phyloP scores from a whole-genome alignment of 495 filamentous ascomycete genomes.

The Halenospora varia region DNA sequence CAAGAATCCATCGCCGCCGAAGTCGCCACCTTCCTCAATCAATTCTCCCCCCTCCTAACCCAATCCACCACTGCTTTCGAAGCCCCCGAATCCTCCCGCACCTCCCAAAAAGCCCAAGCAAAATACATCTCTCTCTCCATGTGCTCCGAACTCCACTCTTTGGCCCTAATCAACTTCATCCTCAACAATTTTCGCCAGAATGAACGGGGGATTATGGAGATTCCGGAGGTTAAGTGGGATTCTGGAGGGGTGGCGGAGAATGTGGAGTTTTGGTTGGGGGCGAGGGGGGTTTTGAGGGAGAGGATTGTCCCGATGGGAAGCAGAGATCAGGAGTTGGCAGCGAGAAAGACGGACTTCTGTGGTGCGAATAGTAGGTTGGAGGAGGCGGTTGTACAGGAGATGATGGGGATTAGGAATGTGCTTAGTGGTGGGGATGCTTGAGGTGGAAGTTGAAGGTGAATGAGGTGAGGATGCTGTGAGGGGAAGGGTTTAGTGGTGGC shows the following conservation, averaged over 20 bases:
- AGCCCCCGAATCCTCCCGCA: slow-evolving; percentile 42
- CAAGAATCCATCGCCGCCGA: slow-evolving; percentile 76
- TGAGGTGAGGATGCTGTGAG: too few species aligned
- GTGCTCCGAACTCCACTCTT: slow-evolving; percentile 69
- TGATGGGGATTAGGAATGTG: slow-evolving; percentile 50
- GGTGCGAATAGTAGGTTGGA: slow-evolving; percentile 57
- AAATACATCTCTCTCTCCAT: slow-evolving; percentile 63
- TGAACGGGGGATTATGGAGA: slow-evolving; percentile 54
- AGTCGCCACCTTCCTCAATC: slow-evolving; percentile 78
- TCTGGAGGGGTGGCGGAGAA: slow-evolving; percentile 65
- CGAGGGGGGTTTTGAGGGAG: slow-evolving; percentile 56
- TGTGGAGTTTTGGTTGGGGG: slow-evolving; percentile 68
- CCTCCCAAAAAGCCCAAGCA: slow-evolving; percentile 30
- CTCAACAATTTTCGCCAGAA: slow-evolving; percentile 56
- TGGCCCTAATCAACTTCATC: slow-evolving; percentile 68
- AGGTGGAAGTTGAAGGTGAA: too few species aligned
- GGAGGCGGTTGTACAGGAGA: slow-evolving; percentile 64
- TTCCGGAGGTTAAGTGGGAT: slow-evolving; percentile 72
- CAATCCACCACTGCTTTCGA: slow-evolving; percentile 60
- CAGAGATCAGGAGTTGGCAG: slow-evolving; percentile 63
- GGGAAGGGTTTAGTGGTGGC: too few species aligned
- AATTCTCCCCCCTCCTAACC: slow-evolving; percentile 69
- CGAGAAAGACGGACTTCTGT: slow-evolving; percentile 39
- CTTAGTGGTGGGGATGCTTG: slow-evolving; percentile 19
- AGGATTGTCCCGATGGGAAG: slow-evolving; percentile 67